Percentiles rank a stretch among this genome's conserved stretches.
phyloP scores from a whole-genome alignment of 257 asterid genomes.

The Solanum medicagineum region DNA sequence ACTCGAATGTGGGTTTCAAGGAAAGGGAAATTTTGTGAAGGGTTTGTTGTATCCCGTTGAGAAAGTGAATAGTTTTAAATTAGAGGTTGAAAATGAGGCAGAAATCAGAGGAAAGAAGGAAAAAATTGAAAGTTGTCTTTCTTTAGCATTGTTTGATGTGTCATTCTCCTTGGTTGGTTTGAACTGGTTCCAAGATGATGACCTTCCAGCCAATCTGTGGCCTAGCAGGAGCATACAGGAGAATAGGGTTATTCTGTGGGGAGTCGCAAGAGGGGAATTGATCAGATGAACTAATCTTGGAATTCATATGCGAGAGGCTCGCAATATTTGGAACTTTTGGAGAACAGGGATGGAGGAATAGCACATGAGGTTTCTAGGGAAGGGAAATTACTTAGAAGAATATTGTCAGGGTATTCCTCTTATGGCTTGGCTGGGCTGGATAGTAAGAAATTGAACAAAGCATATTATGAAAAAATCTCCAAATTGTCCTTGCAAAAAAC shows the following conservation, averaged over 20 bases:
- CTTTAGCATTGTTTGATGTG: neutral
- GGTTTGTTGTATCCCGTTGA: constrained; percentile 4
- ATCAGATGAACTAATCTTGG: too few species aligned
- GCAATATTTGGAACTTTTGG: constrained; percentile 15
- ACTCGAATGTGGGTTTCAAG: neutral
- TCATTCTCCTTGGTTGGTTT: neutral
- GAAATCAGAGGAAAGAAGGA: constrained; percentile 43
- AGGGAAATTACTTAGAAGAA: constrained; percentile 60
- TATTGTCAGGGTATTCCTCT: constrained; percentile 59
- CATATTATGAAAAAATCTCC: constrained; percentile 45
- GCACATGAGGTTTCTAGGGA: constrained; percentile 38
- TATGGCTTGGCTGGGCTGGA: constrained; percentile 51
- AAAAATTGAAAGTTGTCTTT: neutral
- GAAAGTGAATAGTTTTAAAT: constrained; percentile 35
- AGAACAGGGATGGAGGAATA: constrained; percentile 33
- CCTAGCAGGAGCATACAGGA: constrained; percentile 32
- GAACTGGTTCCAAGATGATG: neutral
- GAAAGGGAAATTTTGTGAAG: neutral
- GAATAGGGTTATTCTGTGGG: too few species aligned
- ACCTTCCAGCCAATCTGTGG: constrained; percentile 10
- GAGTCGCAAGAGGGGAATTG: constrained; percentile 13
- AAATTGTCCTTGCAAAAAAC: constrained; percentile 51
- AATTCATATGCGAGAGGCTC: constrained; percentile 15
- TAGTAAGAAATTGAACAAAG: constrained; percentile 55
- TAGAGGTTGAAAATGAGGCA: constrained; percentile 22